Evolutionary conservation across 257 asterid species (phyloP).

Genomic region (Voacanga thouarsii): DNA sequence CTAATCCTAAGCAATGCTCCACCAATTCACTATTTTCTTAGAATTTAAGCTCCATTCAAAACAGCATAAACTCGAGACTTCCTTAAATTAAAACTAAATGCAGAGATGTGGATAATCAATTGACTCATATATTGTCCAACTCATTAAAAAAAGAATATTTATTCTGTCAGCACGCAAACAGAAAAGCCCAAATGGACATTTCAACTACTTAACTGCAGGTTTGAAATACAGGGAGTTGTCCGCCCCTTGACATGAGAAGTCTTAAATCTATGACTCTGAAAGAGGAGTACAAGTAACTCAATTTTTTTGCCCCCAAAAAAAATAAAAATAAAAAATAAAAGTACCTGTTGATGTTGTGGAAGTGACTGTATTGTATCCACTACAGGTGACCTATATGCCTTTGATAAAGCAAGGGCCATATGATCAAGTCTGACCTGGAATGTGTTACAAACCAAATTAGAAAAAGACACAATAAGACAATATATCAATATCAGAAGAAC

Average conservation of each 20-base stretch:
- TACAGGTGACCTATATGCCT: conserved; percentile 70
- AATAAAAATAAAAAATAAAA: not conserved
- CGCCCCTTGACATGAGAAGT: not conserved
- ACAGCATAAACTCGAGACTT: not conserved
- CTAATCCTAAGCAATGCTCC: not conserved
- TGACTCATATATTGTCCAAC: not conserved
- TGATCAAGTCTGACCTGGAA: conserved; percentile 87
- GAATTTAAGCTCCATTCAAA: not conserved
- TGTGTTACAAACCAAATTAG: conserved; percentile 1
- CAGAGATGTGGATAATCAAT: no score
- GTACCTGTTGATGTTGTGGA: conserved; percentile 99
- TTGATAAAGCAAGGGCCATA: conserved; percentile 84
- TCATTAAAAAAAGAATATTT: not conserved
- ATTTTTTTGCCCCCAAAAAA: not conserved
- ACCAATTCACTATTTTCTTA: not conserved
- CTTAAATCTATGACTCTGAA: no score
- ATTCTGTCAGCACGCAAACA: not conserved
- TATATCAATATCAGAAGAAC: not conserved
- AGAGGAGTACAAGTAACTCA: no score
- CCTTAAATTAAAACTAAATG: not conserved
- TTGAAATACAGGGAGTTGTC: not conserved
- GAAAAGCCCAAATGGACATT: not conserved
- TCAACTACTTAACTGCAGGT: not conserved
- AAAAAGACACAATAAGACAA: not conserved
- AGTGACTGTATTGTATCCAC: conserved; percentile 82